phyloP scores from a whole-genome alignment of 2,329 filamentous ascomycete species.

The Corinectria fuckeliana region DNA sequence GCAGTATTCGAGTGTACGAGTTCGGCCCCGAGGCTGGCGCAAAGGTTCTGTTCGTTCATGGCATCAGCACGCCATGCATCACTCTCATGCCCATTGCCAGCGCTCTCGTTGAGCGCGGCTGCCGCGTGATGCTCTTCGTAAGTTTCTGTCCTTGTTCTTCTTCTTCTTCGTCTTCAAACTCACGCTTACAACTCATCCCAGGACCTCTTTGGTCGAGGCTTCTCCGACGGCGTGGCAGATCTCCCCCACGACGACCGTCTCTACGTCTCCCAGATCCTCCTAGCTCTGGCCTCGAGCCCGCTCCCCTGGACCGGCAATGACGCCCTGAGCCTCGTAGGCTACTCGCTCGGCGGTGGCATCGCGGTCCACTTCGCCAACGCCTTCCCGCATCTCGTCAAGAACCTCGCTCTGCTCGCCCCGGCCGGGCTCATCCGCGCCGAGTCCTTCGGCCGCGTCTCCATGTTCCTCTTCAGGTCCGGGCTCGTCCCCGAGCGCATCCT shows the following conservation, averaged over 20 bases:
- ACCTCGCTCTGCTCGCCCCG: conserved; percentile 79
- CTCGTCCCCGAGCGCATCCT: conserved; percentile 61
- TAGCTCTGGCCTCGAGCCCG: conserved; percentile 72
- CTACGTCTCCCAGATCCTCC: conserved; percentile 74
- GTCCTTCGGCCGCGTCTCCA: conserved; percentile 57
- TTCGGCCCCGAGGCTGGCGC: conserved; percentile 77
- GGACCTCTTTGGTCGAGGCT: conserved; percentile 75
- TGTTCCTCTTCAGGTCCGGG: conserved; percentile 61
- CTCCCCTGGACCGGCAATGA: conserved; percentile 68
- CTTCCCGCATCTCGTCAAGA: conserved; percentile 73
- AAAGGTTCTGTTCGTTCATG: conserved; percentile 81
- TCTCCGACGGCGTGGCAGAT: conserved; percentile 67
- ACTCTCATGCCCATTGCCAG: conserved; percentile 72
- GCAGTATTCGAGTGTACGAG: conserved; percentile 79
- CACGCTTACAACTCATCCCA: conserved; percentile 33
- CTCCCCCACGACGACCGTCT: conserved; percentile 76
- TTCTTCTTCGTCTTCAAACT: no score
- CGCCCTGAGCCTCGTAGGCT: conserved; percentile 74
- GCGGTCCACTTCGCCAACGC: conserved; percentile 75
- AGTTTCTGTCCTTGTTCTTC: conserved; percentile 31
- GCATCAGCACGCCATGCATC: conserved; percentile 83
- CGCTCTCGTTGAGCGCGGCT: conserved; percentile 71
- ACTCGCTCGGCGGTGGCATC: conserved; percentile 83
- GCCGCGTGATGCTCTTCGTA: conserved; percentile 81
- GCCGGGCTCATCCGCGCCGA: conserved; percentile 71